A percentile compares a stretch with the other conserved stretches of the same genome.
Evolutionary conservation across 2,329 filamentous ascomycete genomes (phyloP).

Genomic region (Aureobasidium uvarum): DNA sequence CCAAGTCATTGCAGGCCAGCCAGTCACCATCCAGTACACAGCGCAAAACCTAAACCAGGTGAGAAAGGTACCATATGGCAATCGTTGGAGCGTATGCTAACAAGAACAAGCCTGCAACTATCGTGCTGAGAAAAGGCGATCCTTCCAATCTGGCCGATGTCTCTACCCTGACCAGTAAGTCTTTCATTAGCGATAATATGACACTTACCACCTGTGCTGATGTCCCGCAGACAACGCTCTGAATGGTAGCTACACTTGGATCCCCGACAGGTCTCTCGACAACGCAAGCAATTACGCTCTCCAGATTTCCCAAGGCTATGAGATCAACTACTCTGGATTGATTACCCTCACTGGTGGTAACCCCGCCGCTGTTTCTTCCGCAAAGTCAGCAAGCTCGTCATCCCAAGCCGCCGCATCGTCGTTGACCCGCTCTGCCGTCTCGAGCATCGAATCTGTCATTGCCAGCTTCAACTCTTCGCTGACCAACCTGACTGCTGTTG

Average conservation of each 20-base stretch:
- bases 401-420: conserved; percentile 3
- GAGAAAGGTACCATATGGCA: background rate
- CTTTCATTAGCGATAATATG: background rate
- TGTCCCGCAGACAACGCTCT: conserved; percentile 41
- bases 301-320: conserved; percentile 54
- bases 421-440: conserved; percentile 23
- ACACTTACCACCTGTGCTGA: conserved; percentile 1
- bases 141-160: conserved; percentile 53
- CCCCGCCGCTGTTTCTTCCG: conserved; percentile 32
- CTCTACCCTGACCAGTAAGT: conserved; percentile 50
- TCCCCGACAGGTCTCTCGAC: conserved; percentile 45
- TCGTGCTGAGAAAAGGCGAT: conserved; percentile 56
- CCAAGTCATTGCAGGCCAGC: conserved; percentile 50
- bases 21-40: conserved; percentile 40
- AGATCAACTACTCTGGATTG: conserved; percentile 57
- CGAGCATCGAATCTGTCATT: conserved; percentile 30
- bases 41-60: conserved; percentile 32
- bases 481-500: conserved; percentile 27
- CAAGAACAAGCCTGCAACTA: conserved; percentile 49
- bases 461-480: conserved; percentile 29
- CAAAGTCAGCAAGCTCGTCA: conserved; percentile 28
- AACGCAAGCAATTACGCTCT: conserved; percentile 57
- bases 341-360: conserved; percentile 47
- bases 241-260: conserved; percentile 54
- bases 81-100: conserved; percentile 28